Conservation (phyloP, 306 rosid genomes). For the Canavalia gladiata region DNA sequence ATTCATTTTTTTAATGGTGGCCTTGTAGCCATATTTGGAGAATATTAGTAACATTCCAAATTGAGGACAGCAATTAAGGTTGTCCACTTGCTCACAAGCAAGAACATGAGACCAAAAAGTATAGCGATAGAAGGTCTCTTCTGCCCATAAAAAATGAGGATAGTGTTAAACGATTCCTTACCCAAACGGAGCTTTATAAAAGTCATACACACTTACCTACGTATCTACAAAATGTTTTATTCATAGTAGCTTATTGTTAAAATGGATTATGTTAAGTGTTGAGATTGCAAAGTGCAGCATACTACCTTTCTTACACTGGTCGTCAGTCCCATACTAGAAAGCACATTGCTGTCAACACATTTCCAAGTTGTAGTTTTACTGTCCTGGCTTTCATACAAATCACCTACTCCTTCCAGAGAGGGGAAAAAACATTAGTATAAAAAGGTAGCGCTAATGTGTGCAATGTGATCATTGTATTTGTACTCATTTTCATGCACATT, state of each 20-base stretch:
- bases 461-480: conserved; percentile 11
- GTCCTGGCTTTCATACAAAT: conserved; percentile 52
- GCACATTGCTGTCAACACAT: conserved; percentile 68
- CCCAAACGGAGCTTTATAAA: background rate
- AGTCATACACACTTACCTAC: background rate
- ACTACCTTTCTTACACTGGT: conserved; percentile 90
- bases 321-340: conserved; percentile 83
- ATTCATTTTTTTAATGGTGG: background rate
- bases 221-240: background rate
- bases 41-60: background rate
- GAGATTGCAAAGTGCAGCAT: conserved; percentile 8
- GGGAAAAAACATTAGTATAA: conserved; percentile 11
- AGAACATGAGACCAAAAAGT: background rate
- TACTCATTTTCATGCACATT: conserved; percentile 31
- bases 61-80: background rate
- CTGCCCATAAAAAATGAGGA: conserved; percentile 2
- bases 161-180: background rate
- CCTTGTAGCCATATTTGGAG: background rate
- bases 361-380: conserved; percentile 68
- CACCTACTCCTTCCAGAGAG: conserved; percentile 53
- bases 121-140: background rate
- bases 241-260: too few species aligned
- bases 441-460: conserved; percentile 8
- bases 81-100: background rate
- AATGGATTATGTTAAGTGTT: background rate